These are phyloP conservation scores for Rhizopogon rudus DNA, from an alignment of 768 basidiomycete genomes.

Conservation along the genomic window DNA sequence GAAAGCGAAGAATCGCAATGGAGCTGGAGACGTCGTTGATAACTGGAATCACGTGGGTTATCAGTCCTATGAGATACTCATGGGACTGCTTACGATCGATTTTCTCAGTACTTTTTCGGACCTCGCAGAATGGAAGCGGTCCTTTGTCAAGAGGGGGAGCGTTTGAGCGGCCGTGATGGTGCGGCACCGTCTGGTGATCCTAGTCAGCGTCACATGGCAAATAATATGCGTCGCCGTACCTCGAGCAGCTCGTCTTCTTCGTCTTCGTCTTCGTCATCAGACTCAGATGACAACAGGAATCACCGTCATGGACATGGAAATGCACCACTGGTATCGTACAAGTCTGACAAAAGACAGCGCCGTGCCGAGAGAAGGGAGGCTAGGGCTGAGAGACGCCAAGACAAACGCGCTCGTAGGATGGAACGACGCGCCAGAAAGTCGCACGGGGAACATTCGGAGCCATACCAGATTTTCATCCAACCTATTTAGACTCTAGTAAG, in stretches of 20 bases:
- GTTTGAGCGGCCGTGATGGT: slow-evolving; percentile 22
- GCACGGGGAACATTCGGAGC: slow-evolving; percentile 9
- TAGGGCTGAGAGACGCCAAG: slow-evolving; percentile 11
- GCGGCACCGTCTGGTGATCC: slow-evolving; percentile 17
- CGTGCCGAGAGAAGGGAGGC: slow-evolving; percentile 5
- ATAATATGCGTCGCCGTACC: slow-evolving; percentile 9
- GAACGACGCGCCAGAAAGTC: slow-evolving; percentile 15
- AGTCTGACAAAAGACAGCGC: slow-evolving; percentile 6
- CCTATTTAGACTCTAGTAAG: not conserved
- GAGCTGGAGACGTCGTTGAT: slow-evolving; percentile 38
- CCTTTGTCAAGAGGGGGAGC: slow-evolving; percentile 27
- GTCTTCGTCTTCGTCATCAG: slow-evolving; percentile 4
- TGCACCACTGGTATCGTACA: not conserved
- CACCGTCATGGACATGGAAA: not conserved
- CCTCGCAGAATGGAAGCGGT: slow-evolving; percentile 39
- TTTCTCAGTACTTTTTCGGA: slow-evolving; percentile 41
- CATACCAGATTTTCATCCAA: slow-evolving; percentile 19
- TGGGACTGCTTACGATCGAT: not conserved
- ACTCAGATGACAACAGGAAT: slow-evolving; percentile 7
- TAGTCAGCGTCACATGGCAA: slow-evolving; percentile 14
- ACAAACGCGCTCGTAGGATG: slow-evolving; percentile 4
- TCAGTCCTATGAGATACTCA: not conserved
- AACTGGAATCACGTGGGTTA: slow-evolving; percentile 48
- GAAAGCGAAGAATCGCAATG: slow-evolving; percentile 32
- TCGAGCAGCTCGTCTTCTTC: not conserved